These are phyloP conservation scores for Colletotrichum lentis DNA, from an alignment of 2,329 filamentous ascomycete species.

Conservation along the genomic window DNA sequence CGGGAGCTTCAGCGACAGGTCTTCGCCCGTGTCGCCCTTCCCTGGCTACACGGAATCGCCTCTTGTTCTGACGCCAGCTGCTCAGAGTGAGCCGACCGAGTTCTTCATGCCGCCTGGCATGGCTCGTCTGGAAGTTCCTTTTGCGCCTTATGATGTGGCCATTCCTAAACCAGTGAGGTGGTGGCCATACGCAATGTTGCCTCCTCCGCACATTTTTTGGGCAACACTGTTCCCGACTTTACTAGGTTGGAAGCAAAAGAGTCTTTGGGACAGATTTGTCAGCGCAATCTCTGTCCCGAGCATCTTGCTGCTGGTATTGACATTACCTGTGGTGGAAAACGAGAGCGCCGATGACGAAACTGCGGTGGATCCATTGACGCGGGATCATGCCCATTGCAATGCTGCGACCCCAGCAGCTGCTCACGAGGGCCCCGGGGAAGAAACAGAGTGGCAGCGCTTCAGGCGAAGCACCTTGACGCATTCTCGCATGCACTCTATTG, in stretches of 20 bases:
- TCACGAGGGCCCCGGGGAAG: constrained; percentile 47
- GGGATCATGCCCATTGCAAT: constrained; percentile 44
- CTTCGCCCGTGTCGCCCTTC: constrained; percentile 69
- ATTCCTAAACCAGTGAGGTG: constrained; percentile 65
- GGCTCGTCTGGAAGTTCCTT: constrained; percentile 56
- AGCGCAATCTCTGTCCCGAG: constrained; percentile 87
- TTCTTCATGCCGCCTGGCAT: constrained; percentile 60
- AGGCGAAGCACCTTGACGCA: constrained; percentile 56
- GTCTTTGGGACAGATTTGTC: constrained; percentile 82
- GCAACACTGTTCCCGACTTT: constrained; percentile 88
- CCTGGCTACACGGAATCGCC: constrained; percentile 72
- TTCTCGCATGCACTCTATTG: constrained; percentile 40
- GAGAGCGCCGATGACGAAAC: constrained; percentile 61
- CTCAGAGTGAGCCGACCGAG: constrained; percentile 57
- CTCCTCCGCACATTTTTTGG: constrained; percentile 74
- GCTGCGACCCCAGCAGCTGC: constrained; percentile 50
- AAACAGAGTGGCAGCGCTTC: constrained; percentile 69
- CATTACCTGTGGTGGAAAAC: constrained; percentile 87
- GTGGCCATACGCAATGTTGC: constrained; percentile 83
- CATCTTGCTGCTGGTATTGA: constrained; percentile 88
- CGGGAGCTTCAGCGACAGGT: constrained; percentile 54
- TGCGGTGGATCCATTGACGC: constrained; percentile 10
- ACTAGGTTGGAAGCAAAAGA: constrained; percentile 81
- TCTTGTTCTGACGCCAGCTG: constrained; percentile 52
- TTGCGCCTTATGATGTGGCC: constrained; percentile 53